Conservation (phyloP, 768 basidiomycete species). For the Termitomyces sp. region DNA sequence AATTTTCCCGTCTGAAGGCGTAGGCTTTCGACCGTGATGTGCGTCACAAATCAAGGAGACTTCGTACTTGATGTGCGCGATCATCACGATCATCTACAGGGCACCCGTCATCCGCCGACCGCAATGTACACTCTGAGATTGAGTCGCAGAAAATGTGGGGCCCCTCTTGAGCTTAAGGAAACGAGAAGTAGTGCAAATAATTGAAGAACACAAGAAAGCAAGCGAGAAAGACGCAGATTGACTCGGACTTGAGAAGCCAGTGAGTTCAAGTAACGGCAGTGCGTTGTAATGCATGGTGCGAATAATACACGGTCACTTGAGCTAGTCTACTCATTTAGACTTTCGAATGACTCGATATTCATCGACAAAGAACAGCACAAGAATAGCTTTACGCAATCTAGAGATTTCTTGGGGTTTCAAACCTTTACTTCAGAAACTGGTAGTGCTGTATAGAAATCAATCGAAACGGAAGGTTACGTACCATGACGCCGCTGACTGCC, state of each 20-base stretch:
- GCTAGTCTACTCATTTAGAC: neutral
- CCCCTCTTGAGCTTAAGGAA: neutral
- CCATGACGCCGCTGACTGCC: neutral
- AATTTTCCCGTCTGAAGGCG: constrained; percentile 1
- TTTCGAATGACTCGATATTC: neutral
- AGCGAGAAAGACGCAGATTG: too few relatives aligned
- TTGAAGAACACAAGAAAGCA: neutral
- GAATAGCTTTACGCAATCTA: neutral
- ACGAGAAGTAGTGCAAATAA: neutral
- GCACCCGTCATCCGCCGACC: neutral
- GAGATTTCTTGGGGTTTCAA: neutral
- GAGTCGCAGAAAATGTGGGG: neutral
- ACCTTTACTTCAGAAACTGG: too few relatives aligned
- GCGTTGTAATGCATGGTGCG: too few relatives aligned
- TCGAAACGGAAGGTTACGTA: too few relatives aligned
- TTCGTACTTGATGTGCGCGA: neutral
- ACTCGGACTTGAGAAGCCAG: neutral
- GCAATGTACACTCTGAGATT: neutral
- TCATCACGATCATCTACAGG: neutral
- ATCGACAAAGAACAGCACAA: neutral
- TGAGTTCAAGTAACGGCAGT: too few relatives aligned
- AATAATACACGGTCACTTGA: neutral
- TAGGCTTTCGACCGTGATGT: neutral
- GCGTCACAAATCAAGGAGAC: constrained; percentile 2
- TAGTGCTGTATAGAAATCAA: too few relatives aligned